phyloP scores from a whole-genome alignment of 495 filamentous ascomycete genomes.

The Aspergillus bertholletiae region DNA sequence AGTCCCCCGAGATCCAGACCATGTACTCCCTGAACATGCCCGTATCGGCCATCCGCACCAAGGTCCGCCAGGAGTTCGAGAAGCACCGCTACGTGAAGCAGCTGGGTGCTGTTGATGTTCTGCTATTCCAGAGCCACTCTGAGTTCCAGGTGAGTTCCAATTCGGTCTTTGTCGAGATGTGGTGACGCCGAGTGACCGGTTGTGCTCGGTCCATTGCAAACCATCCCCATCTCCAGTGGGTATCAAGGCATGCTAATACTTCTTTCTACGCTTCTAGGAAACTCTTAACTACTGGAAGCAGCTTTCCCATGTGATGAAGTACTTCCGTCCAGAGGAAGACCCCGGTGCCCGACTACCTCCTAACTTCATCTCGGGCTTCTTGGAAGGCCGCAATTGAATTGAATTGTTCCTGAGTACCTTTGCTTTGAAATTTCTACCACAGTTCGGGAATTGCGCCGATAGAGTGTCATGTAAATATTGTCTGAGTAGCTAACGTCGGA shows the following conservation, averaged over 20 bases:
- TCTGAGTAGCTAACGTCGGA: conserved; percentile 30
- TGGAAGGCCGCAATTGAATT: conserved; percentile 62
- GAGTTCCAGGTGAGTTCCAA: conserved; percentile 71
- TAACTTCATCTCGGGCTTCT: conserved; percentile 88
- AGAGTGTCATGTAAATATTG: conserved; percentile 44
- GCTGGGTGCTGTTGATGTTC: conserved; percentile 78
- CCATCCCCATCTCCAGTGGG: background rate
- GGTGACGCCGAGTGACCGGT: background rate
- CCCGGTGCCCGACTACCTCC: conserved; percentile 70
- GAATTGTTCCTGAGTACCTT: conserved; percentile 13
- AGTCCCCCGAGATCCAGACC: conserved; percentile 94
- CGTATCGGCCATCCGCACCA: conserved; percentile 82
- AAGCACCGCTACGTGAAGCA: conserved; percentile 90
- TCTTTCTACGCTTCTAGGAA: conserved; percentile 58
- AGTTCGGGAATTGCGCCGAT: conserved; percentile 15
- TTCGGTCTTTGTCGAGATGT: background rate
- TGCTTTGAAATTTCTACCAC: conserved; percentile 15
- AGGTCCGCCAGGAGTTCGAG: conserved; percentile 97
- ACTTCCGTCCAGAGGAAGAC: conserved; percentile 89
- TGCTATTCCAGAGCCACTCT: conserved; percentile 79
- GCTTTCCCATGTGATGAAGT: conserved; percentile 92
- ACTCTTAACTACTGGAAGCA: conserved; percentile 99
- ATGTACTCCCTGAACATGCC: conserved; percentile 93
- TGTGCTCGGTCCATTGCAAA: background rate
- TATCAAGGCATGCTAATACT: background rate